These are phyloP conservation scores for Serpula lacrymans DNA, from an alignment of 768 basidiomycete genomes.

Conservation along the genomic window DNA sequence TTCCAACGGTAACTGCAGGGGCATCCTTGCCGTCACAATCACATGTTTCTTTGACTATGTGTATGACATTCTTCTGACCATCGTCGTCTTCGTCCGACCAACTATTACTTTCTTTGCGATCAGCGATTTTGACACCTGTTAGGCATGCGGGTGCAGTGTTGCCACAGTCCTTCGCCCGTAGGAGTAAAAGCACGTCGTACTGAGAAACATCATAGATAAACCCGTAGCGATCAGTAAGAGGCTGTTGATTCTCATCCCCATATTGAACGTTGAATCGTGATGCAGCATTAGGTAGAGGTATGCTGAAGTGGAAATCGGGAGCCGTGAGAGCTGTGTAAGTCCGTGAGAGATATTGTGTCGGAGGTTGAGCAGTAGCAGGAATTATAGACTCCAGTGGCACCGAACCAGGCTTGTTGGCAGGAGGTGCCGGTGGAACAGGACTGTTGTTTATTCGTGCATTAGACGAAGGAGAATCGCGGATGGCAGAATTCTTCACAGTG, in stretches of 20 bases:
- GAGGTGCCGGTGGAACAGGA: constrained; percentile 15
- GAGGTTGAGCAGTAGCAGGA: constrained; percentile 74
- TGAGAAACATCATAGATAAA: constrained; percentile 86
- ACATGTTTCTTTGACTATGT: constrained; percentile 40
- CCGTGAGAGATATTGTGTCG: constrained; percentile 78
- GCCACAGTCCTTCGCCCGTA: constrained; percentile 68
- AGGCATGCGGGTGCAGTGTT: constrained; percentile 80
- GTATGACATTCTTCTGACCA: constrained; percentile 26
- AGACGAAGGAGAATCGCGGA: constrained; percentile 9
- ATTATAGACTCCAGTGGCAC: constrained; percentile 84
- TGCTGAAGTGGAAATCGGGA: constrained; percentile 70
- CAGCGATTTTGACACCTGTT: constrained; percentile 85
- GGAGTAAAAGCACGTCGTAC: constrained; percentile 75
- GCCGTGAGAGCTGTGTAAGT: constrained; percentile 72
- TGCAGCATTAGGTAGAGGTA: constrained; percentile 55
- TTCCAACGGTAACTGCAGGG: constrained; percentile 2
- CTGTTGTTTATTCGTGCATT: constrained; percentile 8
- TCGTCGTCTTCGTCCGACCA: constrained; percentile 68
- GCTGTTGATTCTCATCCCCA: constrained; percentile 50
- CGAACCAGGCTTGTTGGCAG: constrained; percentile 31
- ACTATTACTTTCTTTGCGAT: constrained; percentile 72
- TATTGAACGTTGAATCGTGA: constrained; percentile 51
- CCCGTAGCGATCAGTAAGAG: constrained; percentile 83
- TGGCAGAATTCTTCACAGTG: constrained; percentile 4
- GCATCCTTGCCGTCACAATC: constrained; percentile 34